Evolutionary conservation across 345 rosid species (phyloP), one percentile per base, ranked within the genome.

Genomic region (Brassica carinata): DNA sequence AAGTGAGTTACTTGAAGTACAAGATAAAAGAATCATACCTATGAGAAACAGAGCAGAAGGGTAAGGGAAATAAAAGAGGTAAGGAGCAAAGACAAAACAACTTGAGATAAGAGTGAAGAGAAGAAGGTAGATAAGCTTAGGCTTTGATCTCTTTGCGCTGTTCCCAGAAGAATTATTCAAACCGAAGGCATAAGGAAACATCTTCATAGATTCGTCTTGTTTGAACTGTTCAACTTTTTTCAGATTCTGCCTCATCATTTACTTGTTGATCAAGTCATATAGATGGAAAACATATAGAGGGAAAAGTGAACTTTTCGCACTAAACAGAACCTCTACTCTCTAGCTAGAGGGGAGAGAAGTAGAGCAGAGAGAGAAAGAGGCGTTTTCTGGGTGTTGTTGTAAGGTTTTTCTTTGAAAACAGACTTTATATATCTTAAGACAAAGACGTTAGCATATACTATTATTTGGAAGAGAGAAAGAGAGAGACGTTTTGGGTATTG

Each of bases 11-110:
- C 78, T 68, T 82, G 71, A 17, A 61, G 27, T 14, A 68, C 27
- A 77, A 82, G 78, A 9, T 19, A 48, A 19, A 77, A 61, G 61
- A 77, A 67, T 18, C 67, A 1, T 63, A 82, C 85, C 82, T 0
- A 74, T n/a, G n/a, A 78, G 59, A 82, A 64, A 69, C 11, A 78
- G 69, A 55, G 85, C 70, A 72, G 75, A 69, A 0, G 85, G 82
- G 34, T 78, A 74, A 55, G 82, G 75, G 11, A 69, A 74, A 61
- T 0, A 67, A 30, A 72, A 57, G 68, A 82, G 66, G 31, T 68
- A 62, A 73, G 81, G 82, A 53, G 82, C 79, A 64, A 82, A 82
- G 40, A 82, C 77, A 17, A 82, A 77, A 36, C 74, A 72, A 61
- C 84, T 73, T 51, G 85, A 74, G 51, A 78, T 3, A 63, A 82